These are phyloP conservation scores for Yamadazyma triangularis DNA, from an alignment of 1,139 yeast species.

Conservation along the genomic window DNA sequence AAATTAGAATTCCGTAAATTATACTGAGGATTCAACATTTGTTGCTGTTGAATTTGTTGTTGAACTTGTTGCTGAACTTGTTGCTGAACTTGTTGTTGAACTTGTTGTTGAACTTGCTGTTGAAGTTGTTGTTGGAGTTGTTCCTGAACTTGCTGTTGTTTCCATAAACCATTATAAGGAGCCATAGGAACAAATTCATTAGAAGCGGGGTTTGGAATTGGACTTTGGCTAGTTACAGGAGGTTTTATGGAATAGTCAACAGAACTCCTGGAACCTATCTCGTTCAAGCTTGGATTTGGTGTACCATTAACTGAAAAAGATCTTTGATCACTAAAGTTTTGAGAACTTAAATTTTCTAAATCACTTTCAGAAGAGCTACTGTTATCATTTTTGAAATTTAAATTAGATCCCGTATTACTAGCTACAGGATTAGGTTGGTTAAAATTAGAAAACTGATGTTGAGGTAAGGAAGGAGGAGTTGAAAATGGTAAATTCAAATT, in stretches of 20 bases:
- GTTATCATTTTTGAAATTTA: background rate
- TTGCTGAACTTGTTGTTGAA: conserved; percentile 11
- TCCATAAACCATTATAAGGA: conserved; percentile 9
- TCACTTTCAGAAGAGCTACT: conserved; percentile 11
- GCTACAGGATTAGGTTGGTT: conserved; percentile 3
- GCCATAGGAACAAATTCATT: conserved; percentile 2
- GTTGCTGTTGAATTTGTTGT: conserved; percentile 10
- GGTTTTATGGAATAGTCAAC: background rate
- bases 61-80: conserved; percentile 12
- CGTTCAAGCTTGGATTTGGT: conserved; percentile 5
- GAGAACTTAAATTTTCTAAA: conserved; percentile 10
- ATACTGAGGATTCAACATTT: conserved; percentile 5
- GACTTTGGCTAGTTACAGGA: conserved; percentile 5
- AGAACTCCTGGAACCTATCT: conserved; percentile 1
- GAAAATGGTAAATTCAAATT: conserved; percentile 18
- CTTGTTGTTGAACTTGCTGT: conserved; percentile 12
- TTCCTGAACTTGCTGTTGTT: conserved; percentile 11
- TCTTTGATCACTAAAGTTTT: conserved; percentile 4
- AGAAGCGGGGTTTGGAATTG: conserved; percentile 1
- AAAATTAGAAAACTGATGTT: conserved; percentile 5
- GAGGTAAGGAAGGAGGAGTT: conserved; percentile 21
- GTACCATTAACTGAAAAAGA: conserved; percentile 6
- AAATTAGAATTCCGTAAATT: conserved; percentile 1
- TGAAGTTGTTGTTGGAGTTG: conserved; percentile 14
- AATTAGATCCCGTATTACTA: background rate